Evolutionary conservation across 2,329 filamentous ascomycete genomes (phyloP).

Genomic region (Cercospora zeina): DNA sequence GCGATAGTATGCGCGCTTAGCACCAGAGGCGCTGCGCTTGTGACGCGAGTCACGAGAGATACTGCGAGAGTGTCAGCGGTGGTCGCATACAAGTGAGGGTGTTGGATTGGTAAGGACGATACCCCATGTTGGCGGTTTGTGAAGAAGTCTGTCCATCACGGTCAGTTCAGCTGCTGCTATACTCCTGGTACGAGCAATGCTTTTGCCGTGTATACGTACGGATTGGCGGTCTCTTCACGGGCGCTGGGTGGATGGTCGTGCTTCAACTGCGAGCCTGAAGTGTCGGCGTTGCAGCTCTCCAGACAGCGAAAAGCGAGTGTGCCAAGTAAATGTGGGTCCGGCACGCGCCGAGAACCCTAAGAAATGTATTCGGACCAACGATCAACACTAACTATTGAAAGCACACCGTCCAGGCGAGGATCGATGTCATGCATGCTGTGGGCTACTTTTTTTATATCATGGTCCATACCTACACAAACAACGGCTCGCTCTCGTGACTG

Average conservation of each 20-base stretch:
- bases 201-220: conserved; percentile 19
- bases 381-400: no score
- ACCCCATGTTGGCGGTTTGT: conserved; percentile 56
- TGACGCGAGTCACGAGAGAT: conserved; percentile 99
- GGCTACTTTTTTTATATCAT: neutral
- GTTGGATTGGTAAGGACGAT: conserved; percentile 39
- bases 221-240: conserved; percentile 29
- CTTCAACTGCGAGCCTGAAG: conserved; percentile 17
- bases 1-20: conserved; percentile 68
- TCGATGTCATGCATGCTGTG: conserved; percentile 3
- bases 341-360: neutral
- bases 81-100: conserved; percentile 15
- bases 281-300: conserved; percentile 3
- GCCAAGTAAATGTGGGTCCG: conserved; percentile 9
- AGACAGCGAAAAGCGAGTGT: conserved; percentile 9
- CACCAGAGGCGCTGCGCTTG: conserved; percentile 99
- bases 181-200: neutral
- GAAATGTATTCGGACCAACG: no score
- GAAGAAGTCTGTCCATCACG: conserved; percentile 42
- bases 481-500: conserved; percentile 27
- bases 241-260: conserved; percentile 27
- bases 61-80: conserved; percentile 56
- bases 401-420: no score
- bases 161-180: neutral
- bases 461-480: conserved; percentile 27